These are phyloP conservation scores for Gossypium schwendimanii DNA, from an alignment of 441 rosid species.

Conservation along the genomic window DNA sequence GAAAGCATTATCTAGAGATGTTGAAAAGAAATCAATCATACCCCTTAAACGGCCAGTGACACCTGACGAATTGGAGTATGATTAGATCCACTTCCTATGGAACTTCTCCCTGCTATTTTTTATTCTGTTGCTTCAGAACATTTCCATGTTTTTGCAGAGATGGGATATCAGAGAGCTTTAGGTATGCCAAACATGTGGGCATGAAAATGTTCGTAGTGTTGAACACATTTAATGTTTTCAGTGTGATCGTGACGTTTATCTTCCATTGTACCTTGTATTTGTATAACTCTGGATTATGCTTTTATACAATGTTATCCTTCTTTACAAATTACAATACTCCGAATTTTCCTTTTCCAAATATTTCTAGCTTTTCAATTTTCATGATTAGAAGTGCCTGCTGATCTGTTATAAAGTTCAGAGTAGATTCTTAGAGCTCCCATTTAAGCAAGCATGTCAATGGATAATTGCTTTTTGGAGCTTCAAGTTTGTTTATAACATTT, in stretches of 20 bases:
- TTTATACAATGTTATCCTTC: not conserved
- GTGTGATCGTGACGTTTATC: not conserved
- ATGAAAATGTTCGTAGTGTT: not conserved
- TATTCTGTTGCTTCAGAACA: not conserved
- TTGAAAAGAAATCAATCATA: slow-evolving; percentile 73
- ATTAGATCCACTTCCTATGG: slow-evolving; percentile 24
- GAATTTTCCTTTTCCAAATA: not conserved
- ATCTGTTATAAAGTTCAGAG: not conserved
- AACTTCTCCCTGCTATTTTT: slow-evolving; percentile 1
- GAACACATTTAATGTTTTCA: not conserved
- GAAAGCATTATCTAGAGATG: slow-evolving; percentile 87
- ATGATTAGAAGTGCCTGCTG: not conserved
- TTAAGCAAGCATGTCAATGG: not conserved
- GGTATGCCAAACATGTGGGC: not conserved
- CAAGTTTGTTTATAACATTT: not conserved
- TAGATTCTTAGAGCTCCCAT: not conserved
- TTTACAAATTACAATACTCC: not conserved
- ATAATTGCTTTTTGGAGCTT: not conserved
- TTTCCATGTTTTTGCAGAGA: not conserved
- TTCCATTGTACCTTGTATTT: not conserved
- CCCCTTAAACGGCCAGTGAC: slow-evolving; percentile 89
- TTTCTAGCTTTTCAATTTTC: not conserved
- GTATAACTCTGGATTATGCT: not conserved
- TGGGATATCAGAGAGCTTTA: not conserved
- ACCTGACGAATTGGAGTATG: slow-evolving; percentile 86